Evolutionary conservation across 371 early-diverging fungal species (phyloP), one percentile per base, ranked within the genome.

Genomic region (Batkoa obscura): DNA sequence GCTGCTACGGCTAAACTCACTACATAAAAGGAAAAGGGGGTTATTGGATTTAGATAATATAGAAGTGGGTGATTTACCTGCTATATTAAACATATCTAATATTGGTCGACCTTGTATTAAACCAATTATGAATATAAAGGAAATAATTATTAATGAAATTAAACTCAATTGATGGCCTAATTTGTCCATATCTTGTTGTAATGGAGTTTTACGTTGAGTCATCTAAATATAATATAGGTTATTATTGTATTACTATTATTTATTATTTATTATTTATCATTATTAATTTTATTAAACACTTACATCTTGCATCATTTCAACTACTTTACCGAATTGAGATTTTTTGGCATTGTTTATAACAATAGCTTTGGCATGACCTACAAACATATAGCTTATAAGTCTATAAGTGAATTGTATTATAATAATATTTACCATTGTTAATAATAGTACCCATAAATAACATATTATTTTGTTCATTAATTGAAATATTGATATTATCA

Each of bases 381-480:
- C 9, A 51, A 13, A 48, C 23, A 1, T 13, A 15, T 34, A 31
- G 52, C 15, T 15, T 4, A 2, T 13, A 42, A 36, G 2, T 23
- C 8, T 6, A 4, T 41, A 10, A 17, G 52, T 32, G 4, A 15
- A 42, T 32, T 1, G 31, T 31, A 53, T 30, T 48, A 13, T 38
- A 4, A 43, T 15, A 57, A 38, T 61, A 30, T 60, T 34, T 51
- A 65, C 84, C 86, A 54, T 80, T 79, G 45, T 81, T 70, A 9
- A 89, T 81, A 45, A 91, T 65, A 6, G 90, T 89, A 30, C 92
- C 90, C 89, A 88, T 89, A 59, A 82, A 90, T 0, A 76, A 86
- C 61, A 91, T 79, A 66, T 91, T 91, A 50, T 72, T 78, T 56
- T 86, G 69, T 56, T 88, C 85, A 2, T 80, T 76, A 31, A 90